A percentile compares a stretch with the other conserved stretches of the same genome.
Conservation (phyloP, 129 eudicot species). For the Escallonia rubra region DNA sequence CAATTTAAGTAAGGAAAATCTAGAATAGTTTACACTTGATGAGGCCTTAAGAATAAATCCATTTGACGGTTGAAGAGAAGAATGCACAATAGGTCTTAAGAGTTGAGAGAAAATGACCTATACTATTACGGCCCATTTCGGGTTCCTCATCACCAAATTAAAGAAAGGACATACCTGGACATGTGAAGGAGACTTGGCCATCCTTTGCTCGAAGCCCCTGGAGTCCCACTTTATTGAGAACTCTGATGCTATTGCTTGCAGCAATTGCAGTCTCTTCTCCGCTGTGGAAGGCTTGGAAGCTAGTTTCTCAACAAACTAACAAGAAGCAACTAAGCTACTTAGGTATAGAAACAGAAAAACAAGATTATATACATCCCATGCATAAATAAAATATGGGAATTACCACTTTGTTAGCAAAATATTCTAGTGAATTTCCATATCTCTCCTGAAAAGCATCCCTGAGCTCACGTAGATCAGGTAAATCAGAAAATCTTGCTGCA, state of each 20-base stretch:
- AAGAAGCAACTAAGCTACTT: conserved; percentile 17
- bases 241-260: conserved; percentile 82
- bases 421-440: conserved; percentile 78
- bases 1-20: conserved; percentile 3
- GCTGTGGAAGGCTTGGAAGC: conserved; percentile 58
- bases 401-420: conserved; percentile 80
- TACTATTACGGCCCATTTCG: background rate
- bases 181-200: conserved; percentile 52
- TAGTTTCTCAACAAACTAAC: conserved; percentile 72
- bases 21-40: background rate
- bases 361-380: background rate
- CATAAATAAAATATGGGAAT: background rate
- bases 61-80: background rate
- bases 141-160: background rate
- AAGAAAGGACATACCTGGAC: conserved; percentile 41
- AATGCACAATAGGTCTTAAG: background rate
- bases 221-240: conserved; percentile 77
- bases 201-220: conserved; percentile 67
- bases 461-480: conserved; percentile 91
- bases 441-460: conserved; percentile 79
- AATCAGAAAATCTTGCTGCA: conserved; percentile 95
- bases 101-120: background rate
- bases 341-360: conserved; percentile 13
- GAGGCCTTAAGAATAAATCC: background rate
- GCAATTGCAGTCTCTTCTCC: conserved; percentile 60